phyloP scores from a whole-genome alignment of 164 flowering plant species.

The Kalanchoe fedtschenkoi region DNA sequence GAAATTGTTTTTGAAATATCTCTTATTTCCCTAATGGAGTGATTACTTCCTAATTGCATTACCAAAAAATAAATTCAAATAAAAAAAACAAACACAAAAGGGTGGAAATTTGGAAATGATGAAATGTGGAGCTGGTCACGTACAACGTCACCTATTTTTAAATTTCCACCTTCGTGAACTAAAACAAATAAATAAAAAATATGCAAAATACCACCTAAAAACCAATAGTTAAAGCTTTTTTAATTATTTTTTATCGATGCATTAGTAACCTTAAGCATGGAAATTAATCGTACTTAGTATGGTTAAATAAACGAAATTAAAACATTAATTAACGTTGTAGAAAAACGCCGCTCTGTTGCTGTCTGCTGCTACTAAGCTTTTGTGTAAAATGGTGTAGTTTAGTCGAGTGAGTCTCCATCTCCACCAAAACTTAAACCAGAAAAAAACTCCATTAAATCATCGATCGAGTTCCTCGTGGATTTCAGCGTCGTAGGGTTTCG shows the following conservation, averaged over 20 bases:
- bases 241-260: too few species aligned
- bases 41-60: not conserved
- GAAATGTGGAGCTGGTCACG: not conserved
- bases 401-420: too few species aligned
- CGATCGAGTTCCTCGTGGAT: slow-evolving; percentile 5
- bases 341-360: too few species aligned
- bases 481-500: slow-evolving; percentile 2
- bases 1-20: not conserved
- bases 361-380: too few species aligned
- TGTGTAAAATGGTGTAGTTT: too few species aligned
- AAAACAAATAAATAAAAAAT: too few species aligned
- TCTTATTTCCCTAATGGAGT: not conserved
- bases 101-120: not conserved
- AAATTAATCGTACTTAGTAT: too few species aligned
- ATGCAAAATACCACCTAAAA: too few species aligned
- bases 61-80: not conserved
- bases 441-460: not conserved
- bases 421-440: not conserved
- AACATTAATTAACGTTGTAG: too few species aligned
- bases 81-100: not conserved
- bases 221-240: too few species aligned
- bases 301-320: too few species aligned
- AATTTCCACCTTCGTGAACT: not conserved
- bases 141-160: not conserved
- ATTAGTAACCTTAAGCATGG: too few species aligned